Conservation (phyloP, 441 rosid species). For the Syzygium malaccense region DNA sequence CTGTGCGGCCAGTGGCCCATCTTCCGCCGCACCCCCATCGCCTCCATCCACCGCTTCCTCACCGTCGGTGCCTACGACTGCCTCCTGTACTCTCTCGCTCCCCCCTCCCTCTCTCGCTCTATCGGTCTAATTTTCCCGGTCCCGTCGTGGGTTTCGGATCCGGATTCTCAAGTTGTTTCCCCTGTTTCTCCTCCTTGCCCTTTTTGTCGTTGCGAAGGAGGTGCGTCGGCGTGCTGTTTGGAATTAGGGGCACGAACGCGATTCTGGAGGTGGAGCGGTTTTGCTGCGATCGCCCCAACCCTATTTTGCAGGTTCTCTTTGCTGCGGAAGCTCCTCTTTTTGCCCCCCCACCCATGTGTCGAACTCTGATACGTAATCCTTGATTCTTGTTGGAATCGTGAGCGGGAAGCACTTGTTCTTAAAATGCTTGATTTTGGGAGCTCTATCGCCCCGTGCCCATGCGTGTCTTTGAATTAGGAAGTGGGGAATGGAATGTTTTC, state of each 20-base stretch:
- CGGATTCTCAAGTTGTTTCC: neutral
- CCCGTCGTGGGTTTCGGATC: neutral
- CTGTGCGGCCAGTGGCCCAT: constrained; percentile 98
- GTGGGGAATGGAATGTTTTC: neutral
- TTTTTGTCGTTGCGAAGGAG: constrained; percentile 23
- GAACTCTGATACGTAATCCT: neutral
- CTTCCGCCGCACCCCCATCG: constrained; percentile 75
- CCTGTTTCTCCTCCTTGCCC: neutral
- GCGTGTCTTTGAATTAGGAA: neutral
- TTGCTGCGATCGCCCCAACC: constrained; percentile 88
- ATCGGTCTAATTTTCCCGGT: neutral
- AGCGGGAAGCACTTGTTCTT: neutral
- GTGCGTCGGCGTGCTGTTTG: constrained; percentile 48
- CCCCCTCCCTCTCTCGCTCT: neutral
- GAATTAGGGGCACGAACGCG: constrained; percentile 44
- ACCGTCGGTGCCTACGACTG: constrained; percentile 82
- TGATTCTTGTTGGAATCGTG: neutral
- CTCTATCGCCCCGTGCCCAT: neutral
- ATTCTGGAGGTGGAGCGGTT: constrained; percentile 49
- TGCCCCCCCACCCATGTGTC: neutral
- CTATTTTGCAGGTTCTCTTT: constrained; percentile 48
- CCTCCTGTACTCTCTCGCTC: constrained; percentile 37
- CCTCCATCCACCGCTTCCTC: constrained; percentile 65
- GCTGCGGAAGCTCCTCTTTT: too few species aligned
- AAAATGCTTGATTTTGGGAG: neutral